These are phyloP conservation scores for Amesomyces nigricolor DNA, from an alignment of 2,329 filamentous ascomycete species.

Conservation along the genomic window DNA sequence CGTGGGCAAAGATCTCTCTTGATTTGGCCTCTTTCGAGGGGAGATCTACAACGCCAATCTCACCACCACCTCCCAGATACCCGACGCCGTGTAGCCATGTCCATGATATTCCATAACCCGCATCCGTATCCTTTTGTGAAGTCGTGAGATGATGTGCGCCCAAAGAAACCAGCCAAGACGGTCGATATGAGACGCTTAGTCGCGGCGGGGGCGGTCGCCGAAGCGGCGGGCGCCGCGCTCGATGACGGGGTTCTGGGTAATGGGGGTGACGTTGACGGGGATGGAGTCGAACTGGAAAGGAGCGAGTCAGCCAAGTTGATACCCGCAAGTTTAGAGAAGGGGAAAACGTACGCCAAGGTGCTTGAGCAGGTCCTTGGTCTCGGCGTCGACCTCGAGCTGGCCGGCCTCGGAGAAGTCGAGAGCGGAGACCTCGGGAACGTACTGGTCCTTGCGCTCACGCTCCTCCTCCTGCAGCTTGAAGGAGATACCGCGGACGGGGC, in stretches of 20 bases:
- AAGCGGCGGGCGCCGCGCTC: constrained; percentile 60
- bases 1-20: constrained; percentile 52
- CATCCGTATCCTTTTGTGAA: constrained; percentile 12
- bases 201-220: constrained; percentile 42
- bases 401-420: constrained; percentile 96
- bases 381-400: constrained; percentile 88
- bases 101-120: constrained; percentile 38
- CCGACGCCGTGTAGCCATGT: constrained; percentile 47
- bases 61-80: constrained; percentile 51
- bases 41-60: constrained; percentile 50
- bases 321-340: background rate
- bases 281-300: constrained; percentile 81
- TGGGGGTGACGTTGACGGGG: constrained; percentile 89
- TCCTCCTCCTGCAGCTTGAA: constrained; percentile 99
- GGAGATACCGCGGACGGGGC: constrained; percentile 98
- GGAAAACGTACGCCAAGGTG: constrained; percentile 81
- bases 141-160: constrained; percentile 18
- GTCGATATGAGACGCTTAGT: constrained; percentile 33
- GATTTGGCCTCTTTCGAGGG: constrained; percentile 27
- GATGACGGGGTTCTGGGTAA: constrained; percentile 78
- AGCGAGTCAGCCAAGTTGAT: constrained; percentile 21
- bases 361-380: constrained; percentile 99
- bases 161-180: constrained; percentile 11
- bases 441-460: constrained; percentile 99
- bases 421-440: constrained; percentile 97